Percentiles rank a stretch among this genome's conserved stretches.
These are phyloP conservation scores for Dactylonectria estremocensis DNA, from an alignment of 2,329 filamentous ascomycete species.

Conservation along the genomic window DNA sequence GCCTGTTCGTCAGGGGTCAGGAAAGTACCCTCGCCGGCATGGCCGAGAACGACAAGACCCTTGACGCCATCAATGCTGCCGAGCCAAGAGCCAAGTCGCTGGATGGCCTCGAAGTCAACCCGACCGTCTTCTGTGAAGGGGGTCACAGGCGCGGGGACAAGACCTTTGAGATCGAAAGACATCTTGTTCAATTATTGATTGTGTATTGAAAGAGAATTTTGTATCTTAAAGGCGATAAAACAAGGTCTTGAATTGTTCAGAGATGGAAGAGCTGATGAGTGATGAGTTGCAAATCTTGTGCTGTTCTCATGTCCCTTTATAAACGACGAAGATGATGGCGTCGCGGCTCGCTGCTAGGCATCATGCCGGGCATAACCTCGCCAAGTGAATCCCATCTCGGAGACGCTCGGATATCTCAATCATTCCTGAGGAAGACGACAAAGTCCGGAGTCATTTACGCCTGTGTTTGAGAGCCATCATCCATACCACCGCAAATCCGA, in stretches of 20 bases:
- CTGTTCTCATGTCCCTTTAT: background rate
- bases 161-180: conserved; percentile 63
- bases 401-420: background rate
- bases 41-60: conserved; percentile 68
- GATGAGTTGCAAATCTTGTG: background rate
- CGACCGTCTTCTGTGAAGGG: conserved; percentile 64
- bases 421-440: background rate
- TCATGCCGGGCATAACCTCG: background rate
- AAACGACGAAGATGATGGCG: background rate
- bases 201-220: conserved; percentile 1
- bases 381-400: background rate
- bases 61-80: conserved; percentile 66
- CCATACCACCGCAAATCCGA: background rate
- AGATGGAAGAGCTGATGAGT: background rate
- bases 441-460: background rate
- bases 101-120: conserved; percentile 67
- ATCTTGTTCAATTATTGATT: conserved; percentile 34
- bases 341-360: background rate
- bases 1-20: conserved; percentile 65
- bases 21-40: conserved; percentile 69
- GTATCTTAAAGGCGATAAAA: conserved; percentile 3
- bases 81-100: conserved; percentile 68
- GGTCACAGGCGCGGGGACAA: conserved; percentile 67
- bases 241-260: background rate
- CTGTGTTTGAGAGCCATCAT: background rate